phyloP scores from a whole-genome alignment of 75 land plant genomes.

The Cunninghamia lanceolata region DNA sequence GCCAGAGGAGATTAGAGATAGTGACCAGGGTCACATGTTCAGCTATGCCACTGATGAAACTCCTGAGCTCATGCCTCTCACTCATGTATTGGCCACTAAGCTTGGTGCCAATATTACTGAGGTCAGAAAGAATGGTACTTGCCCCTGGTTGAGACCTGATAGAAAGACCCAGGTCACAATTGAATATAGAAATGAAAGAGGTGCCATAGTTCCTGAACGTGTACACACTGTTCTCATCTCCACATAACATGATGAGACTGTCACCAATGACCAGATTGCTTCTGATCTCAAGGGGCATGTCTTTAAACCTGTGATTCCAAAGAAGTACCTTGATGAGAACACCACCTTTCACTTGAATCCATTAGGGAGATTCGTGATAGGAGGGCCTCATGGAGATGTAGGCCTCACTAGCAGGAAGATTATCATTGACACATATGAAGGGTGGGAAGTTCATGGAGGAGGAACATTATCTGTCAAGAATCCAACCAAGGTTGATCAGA shows the following conservation, averaged over 20 bases:
- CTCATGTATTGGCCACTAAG: slow-evolving; percentile 73
- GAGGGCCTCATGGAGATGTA: slow-evolving; percentile 55
- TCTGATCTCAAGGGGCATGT: too few relatives aligned
- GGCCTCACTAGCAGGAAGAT: too few relatives aligned
- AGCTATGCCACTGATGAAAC: too few relatives aligned
- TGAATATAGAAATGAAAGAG: slow-evolving; percentile 59
- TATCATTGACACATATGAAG: too few relatives aligned
- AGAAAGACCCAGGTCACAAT: slow-evolving; percentile 62
- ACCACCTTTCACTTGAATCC: slow-evolving; percentile 67
- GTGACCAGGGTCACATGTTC: slow-evolving; percentile 68
- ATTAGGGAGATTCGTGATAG: slow-evolving; percentile 43
- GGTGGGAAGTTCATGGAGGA: slow-evolving; percentile 37
- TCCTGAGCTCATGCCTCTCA: slow-evolving; percentile 71
- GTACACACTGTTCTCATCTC: slow-evolving; percentile 74
- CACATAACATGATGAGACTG: slow-evolving; percentile 78
- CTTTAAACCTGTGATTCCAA: too few relatives aligned
- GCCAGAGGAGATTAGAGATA: slow-evolving; percentile 72
- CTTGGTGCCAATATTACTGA: slow-evolving; percentile 69
- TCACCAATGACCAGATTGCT: slow-evolving; percentile 66
- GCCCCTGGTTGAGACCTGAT: slow-evolving; percentile 58
- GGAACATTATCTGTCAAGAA: slow-evolving; percentile 41
- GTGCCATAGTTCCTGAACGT: too few relatives aligned
- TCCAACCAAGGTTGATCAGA: slow-evolving; percentile 60
- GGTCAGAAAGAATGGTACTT: too few relatives aligned
- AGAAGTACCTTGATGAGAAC: too few relatives aligned